Percentiles rank a stretch among this genome's conserved stretches.
Evolutionary conservation across 352 stramenopile genomes (phyloP).

Genomic region (Pythium biforme): DNA sequence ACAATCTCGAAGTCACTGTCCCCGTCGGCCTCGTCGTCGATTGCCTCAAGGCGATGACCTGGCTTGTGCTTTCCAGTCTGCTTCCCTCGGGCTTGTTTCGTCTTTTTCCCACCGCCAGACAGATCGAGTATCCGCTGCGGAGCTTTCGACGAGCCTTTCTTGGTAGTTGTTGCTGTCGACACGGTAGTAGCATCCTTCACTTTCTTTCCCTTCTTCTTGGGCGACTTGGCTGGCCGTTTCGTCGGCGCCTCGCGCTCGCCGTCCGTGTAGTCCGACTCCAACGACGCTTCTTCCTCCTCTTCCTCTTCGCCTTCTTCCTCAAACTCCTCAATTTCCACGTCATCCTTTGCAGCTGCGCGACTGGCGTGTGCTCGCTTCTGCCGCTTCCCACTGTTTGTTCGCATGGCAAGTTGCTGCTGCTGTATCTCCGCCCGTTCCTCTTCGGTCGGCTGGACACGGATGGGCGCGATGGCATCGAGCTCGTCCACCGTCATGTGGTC

Average conservation of each 20-base stretch:
- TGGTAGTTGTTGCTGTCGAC: neutral
- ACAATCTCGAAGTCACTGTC: constrained; percentile 22
- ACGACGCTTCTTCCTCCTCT: constrained; percentile 8
- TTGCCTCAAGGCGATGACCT: constrained; percentile 3
- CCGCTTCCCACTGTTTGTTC: neutral
- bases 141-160: constrained; percentile 4
- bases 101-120: constrained; percentile 7
- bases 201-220: constrained; percentile 6
- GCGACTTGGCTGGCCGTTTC: neutral
- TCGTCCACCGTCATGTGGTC: constrained; percentile 23
- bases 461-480: constrained; percentile 16
- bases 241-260: neutral
- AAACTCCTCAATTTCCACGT: neutral
- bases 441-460: constrained; percentile 1
- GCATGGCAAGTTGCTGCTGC: neutral
- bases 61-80: neutral
- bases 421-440: constrained; percentile 3
- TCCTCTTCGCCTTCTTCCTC: neutral
- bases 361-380: constrained; percentile 10
- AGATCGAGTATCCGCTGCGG: constrained; percentile 1
- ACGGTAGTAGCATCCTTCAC: neutral
- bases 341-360: constrained; percentile 3
- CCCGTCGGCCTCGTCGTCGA: constrained; percentile 15
- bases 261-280: constrained; percentile 18
- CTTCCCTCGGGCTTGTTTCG: neutral